phyloP scores from a whole-genome alignment of 225 moss, liverwort and hornwort species.

The Bryum argenteum region DNA sequence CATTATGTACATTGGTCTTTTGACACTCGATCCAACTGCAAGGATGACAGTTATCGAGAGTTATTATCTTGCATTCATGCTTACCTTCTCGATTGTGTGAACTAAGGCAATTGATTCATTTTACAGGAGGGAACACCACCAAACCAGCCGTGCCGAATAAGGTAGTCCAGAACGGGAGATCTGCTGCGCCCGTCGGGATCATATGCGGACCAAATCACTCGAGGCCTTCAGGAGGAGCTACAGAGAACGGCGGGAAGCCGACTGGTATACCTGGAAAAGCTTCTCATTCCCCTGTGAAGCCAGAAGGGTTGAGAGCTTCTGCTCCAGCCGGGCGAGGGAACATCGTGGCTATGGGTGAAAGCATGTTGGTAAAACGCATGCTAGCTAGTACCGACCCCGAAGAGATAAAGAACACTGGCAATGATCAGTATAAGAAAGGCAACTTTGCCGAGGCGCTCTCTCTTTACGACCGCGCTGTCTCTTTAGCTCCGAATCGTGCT shows the following conservation, averaged over 20 bases:
- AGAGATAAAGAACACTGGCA: constrained; percentile 76
- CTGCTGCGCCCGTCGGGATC: constrained; percentile 45
- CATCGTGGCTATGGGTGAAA: constrained; percentile 58
- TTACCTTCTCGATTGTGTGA: constrained; percentile 12
- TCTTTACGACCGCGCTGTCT: constrained; percentile 80
- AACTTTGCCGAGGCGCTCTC: constrained; percentile 78
- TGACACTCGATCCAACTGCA: constrained; percentile 6
- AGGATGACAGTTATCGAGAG: constrained; percentile 9
- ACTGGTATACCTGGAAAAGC: constrained; percentile 30
- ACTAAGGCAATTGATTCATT: constrained; percentile 28
- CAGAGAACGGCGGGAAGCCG: constrained; percentile 41
- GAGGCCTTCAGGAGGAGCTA: constrained; percentile 35
- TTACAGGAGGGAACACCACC: constrained; percentile 42
- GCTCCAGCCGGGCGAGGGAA: constrained; percentile 48
- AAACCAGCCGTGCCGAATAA: constrained; percentile 36
- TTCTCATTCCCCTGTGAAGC: constrained; percentile 35
- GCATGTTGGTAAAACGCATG: constrained; percentile 57
- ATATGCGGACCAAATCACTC: constrained; percentile 53
- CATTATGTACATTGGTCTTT: not conserved
- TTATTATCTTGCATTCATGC: not conserved
- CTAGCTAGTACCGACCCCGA: constrained; percentile 70
- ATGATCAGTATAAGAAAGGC: constrained; percentile 85
- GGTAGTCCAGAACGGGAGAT: constrained; percentile 38
- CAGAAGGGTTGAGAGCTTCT: constrained; percentile 53
- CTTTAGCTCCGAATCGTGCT: constrained; percentile 72